Conservation (phyloP, 306 rosid species). For the Casuarina cunninghamiana region DNA sequence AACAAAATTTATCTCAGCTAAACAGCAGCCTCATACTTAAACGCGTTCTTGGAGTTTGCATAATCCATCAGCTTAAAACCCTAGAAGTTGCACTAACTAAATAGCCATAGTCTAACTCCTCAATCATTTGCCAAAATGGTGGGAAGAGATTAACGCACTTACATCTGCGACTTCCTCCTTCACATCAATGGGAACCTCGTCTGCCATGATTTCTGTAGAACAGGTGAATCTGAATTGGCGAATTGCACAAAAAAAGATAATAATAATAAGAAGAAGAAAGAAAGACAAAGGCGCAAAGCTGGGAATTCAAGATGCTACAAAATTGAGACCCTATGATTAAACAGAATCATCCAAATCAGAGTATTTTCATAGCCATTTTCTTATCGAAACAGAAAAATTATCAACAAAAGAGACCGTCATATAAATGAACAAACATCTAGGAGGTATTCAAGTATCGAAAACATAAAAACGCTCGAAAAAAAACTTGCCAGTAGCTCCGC, state of each 20-base stretch:
- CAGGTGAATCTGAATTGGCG: neutral
- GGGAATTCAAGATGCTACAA: neutral
- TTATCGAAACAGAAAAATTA: too few species aligned
- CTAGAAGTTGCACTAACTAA: neutral
- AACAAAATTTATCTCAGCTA: neutral
- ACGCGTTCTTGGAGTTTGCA: neutral
- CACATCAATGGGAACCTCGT: constrained; percentile 50
- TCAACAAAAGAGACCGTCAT: too few species aligned
- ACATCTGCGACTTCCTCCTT: constrained; percentile 72
- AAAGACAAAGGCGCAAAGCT: neutral
- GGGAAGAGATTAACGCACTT: constrained; percentile 19
- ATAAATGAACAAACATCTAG: too few species aligned
- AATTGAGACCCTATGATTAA: neutral
- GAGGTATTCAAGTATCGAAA: too few species aligned
- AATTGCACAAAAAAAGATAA: neutral
- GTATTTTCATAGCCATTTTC: too few species aligned
- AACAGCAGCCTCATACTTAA: neutral
- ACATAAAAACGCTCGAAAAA: too few species aligned
- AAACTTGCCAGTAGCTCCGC: neutral
- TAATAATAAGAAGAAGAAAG: neutral
- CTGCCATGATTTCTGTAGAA: constrained; percentile 63
- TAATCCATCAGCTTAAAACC: neutral
- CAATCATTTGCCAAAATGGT: neutral
- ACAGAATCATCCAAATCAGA: neutral
- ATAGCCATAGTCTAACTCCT: neutral